Evolutionary conservation across 257 asterid genomes (phyloP).

Genomic region (Striga asiatica): DNA sequence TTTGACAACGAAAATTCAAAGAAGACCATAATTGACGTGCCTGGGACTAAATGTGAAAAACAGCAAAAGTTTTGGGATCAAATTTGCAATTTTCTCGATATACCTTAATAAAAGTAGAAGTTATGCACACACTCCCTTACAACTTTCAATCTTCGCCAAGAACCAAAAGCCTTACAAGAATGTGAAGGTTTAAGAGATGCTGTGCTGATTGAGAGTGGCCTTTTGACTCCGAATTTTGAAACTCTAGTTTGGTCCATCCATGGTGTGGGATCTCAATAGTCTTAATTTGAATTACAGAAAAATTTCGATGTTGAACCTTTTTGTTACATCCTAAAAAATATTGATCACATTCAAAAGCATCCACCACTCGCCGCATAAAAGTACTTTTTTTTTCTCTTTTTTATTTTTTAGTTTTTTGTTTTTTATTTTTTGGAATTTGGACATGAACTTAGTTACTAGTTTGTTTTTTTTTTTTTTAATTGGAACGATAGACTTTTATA

Average conservation of each 20-base stretch:
- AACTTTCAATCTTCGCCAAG: neutral
- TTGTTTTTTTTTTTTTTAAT: too few relatives aligned
- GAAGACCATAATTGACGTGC: too few relatives aligned
- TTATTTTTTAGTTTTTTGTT: too few relatives aligned
- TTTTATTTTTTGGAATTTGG: neutral
- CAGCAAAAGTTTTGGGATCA: too few relatives aligned
- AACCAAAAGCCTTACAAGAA: neutral
- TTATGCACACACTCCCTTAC: too few relatives aligned
- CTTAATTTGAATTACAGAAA: neutral
- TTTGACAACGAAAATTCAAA: too few relatives aligned
- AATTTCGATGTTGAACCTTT: neutral
- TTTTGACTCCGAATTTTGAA: neutral
- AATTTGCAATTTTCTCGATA: too few relatives aligned
- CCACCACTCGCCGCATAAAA: conserved; percentile 16
- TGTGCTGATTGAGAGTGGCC: neutral
- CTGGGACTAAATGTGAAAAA: too few relatives aligned
- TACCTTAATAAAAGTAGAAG: too few relatives aligned
- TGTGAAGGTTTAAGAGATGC: neutral
- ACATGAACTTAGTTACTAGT: too few relatives aligned
- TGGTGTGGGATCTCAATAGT: neutral
- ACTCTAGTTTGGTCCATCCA: conserved; percentile 16
- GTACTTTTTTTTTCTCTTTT: too few relatives aligned
- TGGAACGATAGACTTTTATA: too few relatives aligned
- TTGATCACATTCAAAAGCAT: conserved; percentile 12
- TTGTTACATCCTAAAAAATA: neutral